Percentiles rank a stretch among this genome's conserved stretches.
Evolutionary conservation across 805 yeast genomes (phyloP).

Genomic region (Starmerella potacharoeniae): DNA sequence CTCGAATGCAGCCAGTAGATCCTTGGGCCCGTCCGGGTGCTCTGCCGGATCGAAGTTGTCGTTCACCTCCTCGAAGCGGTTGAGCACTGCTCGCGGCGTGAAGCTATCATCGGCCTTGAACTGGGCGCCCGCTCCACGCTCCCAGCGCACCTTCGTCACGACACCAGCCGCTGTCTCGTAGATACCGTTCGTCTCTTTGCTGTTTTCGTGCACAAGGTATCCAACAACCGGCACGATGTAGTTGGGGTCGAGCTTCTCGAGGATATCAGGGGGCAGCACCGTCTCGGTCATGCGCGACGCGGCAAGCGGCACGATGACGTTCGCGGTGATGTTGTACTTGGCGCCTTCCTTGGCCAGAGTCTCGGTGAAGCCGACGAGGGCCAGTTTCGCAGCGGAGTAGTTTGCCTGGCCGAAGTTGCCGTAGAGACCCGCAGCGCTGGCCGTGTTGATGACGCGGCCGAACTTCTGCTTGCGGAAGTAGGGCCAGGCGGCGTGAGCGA

Average conservation of each 20-base stretch:
- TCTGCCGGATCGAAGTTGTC: constrained; percentile 44
- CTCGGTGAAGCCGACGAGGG: constrained; percentile 81
- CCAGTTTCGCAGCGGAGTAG: constrained; percentile 88
- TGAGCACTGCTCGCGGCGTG: constrained; percentile 76
- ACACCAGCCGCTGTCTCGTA: constrained; percentile 94
- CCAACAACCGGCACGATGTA: constrained; percentile 87
- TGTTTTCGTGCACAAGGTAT: constrained; percentile 57
- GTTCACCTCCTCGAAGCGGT: constrained; percentile 49
- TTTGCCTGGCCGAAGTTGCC: constrained; percentile 97
- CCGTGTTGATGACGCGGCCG: constrained; percentile 87
- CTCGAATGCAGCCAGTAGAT: constrained; percentile 51
- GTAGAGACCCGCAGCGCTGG: constrained; percentile 92
- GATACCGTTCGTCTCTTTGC: constrained; percentile 57
- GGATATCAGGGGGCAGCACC: constrained; percentile 71
- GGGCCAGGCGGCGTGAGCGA: constrained; percentile 88
- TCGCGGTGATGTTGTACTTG: constrained; percentile 69
- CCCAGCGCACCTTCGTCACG: constrained; percentile 88
- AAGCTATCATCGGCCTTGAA: constrained; percentile 67
- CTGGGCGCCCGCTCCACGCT: constrained; percentile 75
- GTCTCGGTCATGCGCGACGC: constrained; percentile 93
- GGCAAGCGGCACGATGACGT: constrained; percentile 88
- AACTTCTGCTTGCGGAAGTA: constrained; percentile 69
- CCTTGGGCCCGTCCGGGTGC: constrained; percentile 63
- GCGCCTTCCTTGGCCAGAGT: constrained; percentile 91
- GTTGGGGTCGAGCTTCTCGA: constrained; percentile 72